These are phyloP conservation scores for Carex parvula DNA, from an alignment of 176 grass and related monocot genomes.

Conservation along the genomic window DNA sequence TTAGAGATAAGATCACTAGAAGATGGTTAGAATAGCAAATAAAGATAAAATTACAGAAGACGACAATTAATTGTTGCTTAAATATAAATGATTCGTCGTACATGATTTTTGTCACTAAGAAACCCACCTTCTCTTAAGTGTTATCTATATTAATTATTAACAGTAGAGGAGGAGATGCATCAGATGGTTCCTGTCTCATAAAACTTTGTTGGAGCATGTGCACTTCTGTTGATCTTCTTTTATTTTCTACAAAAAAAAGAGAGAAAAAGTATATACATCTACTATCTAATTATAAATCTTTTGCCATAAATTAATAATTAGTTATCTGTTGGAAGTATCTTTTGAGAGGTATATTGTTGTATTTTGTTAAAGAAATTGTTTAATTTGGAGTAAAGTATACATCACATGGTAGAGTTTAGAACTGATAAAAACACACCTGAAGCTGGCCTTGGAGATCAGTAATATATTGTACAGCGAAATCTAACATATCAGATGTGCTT, in stretches of 20 bases:
- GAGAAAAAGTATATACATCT: neutral
- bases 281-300: neutral
- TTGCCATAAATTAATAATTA: neutral
- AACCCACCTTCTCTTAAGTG: neutral
- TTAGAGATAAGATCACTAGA: neutral
- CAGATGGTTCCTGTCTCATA: conserved; percentile 16
- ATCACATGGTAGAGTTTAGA: neutral
- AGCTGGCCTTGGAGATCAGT: conserved; percentile 76
- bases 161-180: neutral
- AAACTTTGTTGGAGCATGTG: conserved; percentile 41
- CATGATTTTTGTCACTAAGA: conserved; percentile 1
- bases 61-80: neutral
- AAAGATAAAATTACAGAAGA: conserved; percentile 4
- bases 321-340: neutral
- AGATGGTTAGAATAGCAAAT: conserved; percentile 1
- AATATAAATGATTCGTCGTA: neutral
- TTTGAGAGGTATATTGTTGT: neutral
- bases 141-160: conserved; percentile 12
- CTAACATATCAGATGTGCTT: conserved; percentile 93
- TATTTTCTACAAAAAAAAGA: conserved; percentile 53
- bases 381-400: neutral
- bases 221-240: conserved; percentile 66
- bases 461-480: conserved; percentile 84
- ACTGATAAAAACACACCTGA: conserved; percentile 45
- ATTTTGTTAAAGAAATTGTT: neutral